A percentile compares a stretch with the other conserved stretches of the same genome.
phyloP scores from a whole-genome alignment of 306 rosid genomes.

The Castanea crenata region DNA sequence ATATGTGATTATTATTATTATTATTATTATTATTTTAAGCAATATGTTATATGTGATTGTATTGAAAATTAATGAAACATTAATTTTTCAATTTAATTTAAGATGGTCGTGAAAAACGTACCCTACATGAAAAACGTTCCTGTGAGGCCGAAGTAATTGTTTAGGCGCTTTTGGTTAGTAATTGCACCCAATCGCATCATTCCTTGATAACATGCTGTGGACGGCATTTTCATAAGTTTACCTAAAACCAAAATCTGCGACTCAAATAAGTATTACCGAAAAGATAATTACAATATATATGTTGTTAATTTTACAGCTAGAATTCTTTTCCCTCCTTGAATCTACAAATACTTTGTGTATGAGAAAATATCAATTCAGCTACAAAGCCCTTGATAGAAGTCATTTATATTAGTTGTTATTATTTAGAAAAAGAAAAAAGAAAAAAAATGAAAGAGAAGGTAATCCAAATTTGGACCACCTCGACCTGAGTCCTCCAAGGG shows the following conservation, averaged over 20 bases:
- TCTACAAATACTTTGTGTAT: no score
- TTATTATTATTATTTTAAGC: no score
- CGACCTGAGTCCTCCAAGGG: neutral
- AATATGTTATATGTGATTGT: no score
- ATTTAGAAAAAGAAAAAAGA: no score
- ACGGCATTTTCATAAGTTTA: neutral
- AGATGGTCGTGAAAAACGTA: neutral
- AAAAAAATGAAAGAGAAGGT: neutral
- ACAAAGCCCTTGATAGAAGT: no score
- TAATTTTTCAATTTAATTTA: no score
- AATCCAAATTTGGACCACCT: neutral
- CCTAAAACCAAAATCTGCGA: neutral
- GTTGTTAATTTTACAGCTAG: accelerated
- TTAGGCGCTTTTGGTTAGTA: neutral
- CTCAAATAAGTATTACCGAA: neutral
- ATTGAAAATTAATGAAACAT: no score
- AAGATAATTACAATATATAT: neutral
- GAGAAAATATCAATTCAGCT: accelerated
- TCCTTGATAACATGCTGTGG: neutral
- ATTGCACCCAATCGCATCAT: constrained; percentile 4
- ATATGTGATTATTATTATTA: no score
- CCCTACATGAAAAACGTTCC: neutral
- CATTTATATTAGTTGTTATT: no score
- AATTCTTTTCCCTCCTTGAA: accelerated
- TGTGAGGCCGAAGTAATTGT: neutral